These are phyloP conservation scores for Blastobotrys peoriensis DNA, from an alignment of 805 yeast species.

Conservation along the genomic window DNA sequence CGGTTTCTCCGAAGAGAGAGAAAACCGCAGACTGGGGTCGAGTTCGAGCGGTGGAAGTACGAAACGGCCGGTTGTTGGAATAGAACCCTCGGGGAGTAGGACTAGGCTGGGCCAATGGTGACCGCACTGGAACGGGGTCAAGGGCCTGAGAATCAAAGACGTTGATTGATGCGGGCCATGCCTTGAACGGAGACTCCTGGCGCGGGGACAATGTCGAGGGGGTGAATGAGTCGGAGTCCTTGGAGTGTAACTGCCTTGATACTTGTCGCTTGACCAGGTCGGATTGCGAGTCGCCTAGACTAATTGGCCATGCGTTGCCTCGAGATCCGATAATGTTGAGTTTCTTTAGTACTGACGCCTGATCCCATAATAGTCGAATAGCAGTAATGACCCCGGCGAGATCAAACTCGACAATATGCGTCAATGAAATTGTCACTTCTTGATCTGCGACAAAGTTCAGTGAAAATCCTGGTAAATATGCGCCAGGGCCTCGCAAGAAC, in stretches of 20 bases:
- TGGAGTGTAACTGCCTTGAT: background rate
- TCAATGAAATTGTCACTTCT: slow-evolving; percentile 17
- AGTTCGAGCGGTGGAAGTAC: background rate
- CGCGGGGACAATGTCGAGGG: background rate
- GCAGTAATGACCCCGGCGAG: slow-evolving; percentile 12
- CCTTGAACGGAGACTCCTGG: slow-evolving; percentile 4
- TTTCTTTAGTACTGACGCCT: slow-evolving; percentile 25
- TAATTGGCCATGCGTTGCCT: slow-evolving; percentile 27
- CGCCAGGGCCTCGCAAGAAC: slow-evolving; percentile 24
- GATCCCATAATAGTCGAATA: slow-evolving; percentile 24
- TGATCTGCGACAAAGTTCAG: slow-evolving; percentile 23
- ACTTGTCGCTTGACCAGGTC: slow-evolving; percentile 1
- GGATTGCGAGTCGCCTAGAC: slow-evolving; percentile 19
- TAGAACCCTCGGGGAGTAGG: background rate
- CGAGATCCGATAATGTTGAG: slow-evolving; percentile 26
- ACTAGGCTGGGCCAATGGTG: slow-evolving; percentile 3
- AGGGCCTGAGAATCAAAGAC: slow-evolving; percentile 14
- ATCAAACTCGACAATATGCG: slow-evolving; percentile 15
- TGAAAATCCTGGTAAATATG: slow-evolving; percentile 22
- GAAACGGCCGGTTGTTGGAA: background rate
- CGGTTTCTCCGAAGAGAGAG: slow-evolving; percentile 11
- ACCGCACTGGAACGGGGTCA: slow-evolving; percentile 15
- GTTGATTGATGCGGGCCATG: slow-evolving; percentile 11
- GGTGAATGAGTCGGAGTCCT: background rate
- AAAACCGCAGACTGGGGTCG: slow-evolving; percentile 6